These are phyloP conservation scores for Aspergillus unguis DNA, from an alignment of 2,329 filamentous ascomycete species.

Conservation along the genomic window DNA sequence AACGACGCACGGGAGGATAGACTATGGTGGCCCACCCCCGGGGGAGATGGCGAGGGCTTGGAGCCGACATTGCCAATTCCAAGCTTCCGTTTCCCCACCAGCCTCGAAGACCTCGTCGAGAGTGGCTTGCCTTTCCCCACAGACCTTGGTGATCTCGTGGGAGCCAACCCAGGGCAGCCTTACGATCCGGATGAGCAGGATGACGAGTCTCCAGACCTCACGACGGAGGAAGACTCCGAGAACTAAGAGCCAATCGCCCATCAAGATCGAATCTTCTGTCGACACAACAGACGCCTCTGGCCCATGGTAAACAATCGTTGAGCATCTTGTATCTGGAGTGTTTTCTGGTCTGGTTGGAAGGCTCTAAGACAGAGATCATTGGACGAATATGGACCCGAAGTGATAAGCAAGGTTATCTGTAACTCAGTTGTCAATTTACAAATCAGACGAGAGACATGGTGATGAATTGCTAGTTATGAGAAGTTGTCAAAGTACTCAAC, in stretches of 20 bases:
- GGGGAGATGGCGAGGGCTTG: background rate
- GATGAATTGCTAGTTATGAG: background rate
- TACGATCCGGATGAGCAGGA: background rate
- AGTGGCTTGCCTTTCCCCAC: background rate
- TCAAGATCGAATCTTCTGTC: too few species aligned
- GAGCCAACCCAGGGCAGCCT: background rate
- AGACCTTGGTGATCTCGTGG: too few species aligned
- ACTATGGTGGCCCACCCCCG: constrained; percentile 1
- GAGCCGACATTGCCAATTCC: background rate
- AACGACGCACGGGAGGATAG: background rate
- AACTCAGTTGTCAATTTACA: too few species aligned
- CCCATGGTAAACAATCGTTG: too few species aligned
- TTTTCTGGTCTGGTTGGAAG: too few species aligned
- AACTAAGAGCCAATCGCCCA: background rate
- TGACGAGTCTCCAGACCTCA: background rate
- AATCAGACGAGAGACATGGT: background rate
- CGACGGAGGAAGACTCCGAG: background rate
- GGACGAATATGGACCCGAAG: too few species aligned
- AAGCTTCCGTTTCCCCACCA: background rate
- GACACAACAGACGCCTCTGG: too few species aligned
- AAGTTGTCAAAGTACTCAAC: background rate
- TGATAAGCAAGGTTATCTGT: too few species aligned
- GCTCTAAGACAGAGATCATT: too few species aligned
- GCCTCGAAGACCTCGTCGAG: background rate
- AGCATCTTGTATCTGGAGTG: too few species aligned